Conservation (phyloP, 805 yeast species). For the Yarrowia divulgata region DNA sequence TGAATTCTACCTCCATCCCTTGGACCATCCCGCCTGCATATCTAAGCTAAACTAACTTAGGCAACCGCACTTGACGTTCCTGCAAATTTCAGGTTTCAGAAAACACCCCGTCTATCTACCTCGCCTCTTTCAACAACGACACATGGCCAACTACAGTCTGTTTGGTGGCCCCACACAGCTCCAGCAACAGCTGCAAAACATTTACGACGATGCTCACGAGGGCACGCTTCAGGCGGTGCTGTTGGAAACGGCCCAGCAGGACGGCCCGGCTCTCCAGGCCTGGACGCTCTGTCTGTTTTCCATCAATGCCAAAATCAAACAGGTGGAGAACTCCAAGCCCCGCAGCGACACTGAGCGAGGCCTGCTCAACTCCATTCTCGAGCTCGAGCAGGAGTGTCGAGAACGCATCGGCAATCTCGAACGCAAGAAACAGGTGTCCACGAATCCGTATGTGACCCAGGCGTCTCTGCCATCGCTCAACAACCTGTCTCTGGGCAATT, state of each 20-base stretch:
- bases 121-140: background rate
- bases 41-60: constrained; percentile 34
- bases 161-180: constrained; percentile 39
- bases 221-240: constrained; percentile 53
- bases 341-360: constrained; percentile 50
- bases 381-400: constrained; percentile 53
- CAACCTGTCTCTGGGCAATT: constrained; percentile 12
- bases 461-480: constrained; percentile 17
- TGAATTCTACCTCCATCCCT: constrained; percentile 33
- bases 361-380: constrained; percentile 51
- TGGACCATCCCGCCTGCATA: constrained; percentile 37
- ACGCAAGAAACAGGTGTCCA: constrained; percentile 40
- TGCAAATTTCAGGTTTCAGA: constrained; percentile 12
- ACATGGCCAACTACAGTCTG: constrained; percentile 38
- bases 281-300: constrained; percentile 51
- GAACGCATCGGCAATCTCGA: constrained; percentile 50
- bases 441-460: constrained; percentile 46
- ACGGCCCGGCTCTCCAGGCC: constrained; percentile 49
- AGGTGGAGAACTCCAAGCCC: constrained; percentile 48
- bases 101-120: background rate
- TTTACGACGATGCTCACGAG: constrained; percentile 55
- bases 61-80: constrained; percentile 31
- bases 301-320: constrained; percentile 49
- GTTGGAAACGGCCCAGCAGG: constrained; percentile 51
- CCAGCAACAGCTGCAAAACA: constrained; percentile 48